These are phyloP conservation scores for Chaetothyriales sp. DNA, from an alignment of 2,329 filamentous ascomycete species.

Conservation along the genomic window DNA sequence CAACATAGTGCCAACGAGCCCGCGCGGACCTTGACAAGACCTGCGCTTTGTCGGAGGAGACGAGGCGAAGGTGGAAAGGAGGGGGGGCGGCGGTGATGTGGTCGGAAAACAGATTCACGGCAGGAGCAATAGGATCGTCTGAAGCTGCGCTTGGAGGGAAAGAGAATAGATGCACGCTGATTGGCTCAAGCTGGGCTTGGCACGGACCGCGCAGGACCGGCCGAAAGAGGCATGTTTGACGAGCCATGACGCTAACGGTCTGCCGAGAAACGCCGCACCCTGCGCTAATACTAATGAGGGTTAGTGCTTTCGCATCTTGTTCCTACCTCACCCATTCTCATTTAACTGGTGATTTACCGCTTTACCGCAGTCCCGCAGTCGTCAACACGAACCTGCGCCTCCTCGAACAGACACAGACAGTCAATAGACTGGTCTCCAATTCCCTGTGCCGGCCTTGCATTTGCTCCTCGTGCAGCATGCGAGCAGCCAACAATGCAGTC, in stretches of 20 bases:
- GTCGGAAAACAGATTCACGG: not conserved
- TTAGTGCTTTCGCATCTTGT: too few species aligned
- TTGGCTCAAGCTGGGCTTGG: not conserved
- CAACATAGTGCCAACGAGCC: constrained; percentile 54
- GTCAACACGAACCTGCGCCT: too few species aligned
- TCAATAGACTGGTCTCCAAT: not conserved
- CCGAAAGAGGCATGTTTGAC: not conserved
- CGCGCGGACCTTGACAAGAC: constrained; percentile 7
- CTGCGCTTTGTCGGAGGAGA: not conserved
- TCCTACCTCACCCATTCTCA: too few species aligned
- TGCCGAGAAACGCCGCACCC: too few species aligned
- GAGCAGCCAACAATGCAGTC: not conserved
- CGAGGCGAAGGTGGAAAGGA: not conserved
- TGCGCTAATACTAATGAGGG: too few species aligned
- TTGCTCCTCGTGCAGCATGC: not conserved
- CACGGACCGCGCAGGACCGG: not conserved
- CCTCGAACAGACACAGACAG: too few species aligned
- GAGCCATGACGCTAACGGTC: not conserved
- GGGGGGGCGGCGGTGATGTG: not conserved
- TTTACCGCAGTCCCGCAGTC: too few species aligned
- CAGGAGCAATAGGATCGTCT: not conserved
- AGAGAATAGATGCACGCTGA: not conserved
- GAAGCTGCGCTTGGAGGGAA: not conserved
- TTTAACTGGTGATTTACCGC: too few species aligned
- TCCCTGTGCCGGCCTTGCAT: not conserved